Evolutionary conservation across 768 basidiomycete species (phyloP).

Genomic region (Mycena leptocephala): DNA sequence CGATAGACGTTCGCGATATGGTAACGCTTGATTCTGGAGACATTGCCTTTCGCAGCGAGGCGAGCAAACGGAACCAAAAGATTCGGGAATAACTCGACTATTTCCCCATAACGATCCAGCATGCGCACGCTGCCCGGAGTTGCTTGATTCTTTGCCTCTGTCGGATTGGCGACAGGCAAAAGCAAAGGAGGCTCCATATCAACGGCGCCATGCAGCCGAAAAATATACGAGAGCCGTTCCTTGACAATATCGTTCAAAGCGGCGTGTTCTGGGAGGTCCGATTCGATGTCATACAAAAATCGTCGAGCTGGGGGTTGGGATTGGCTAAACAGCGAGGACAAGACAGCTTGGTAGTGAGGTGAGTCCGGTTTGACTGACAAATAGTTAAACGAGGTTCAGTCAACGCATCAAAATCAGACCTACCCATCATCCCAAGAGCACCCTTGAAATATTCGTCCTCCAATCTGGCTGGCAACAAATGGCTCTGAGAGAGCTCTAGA

Average conservation of each 20-base stretch:
- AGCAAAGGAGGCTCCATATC: slow-evolving; percentile 91
- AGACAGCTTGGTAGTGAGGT: slow-evolving; percentile 83
- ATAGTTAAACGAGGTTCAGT: background rate
- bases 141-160: slow-evolving; percentile 78
- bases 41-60: slow-evolving; percentile 78
- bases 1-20: slow-evolving; percentile 83
- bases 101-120: slow-evolving; percentile 88
- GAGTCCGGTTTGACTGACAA: slow-evolving; percentile 83
- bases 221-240: slow-evolving; percentile 83
- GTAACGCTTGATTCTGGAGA: slow-evolving; percentile 86
- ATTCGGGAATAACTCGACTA: slow-evolving; percentile 82
- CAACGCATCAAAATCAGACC: slow-evolving; percentile 36
- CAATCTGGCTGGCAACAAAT: slow-evolving; percentile 80
- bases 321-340: slow-evolving; percentile 86
- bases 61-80: slow-evolving; percentile 86
- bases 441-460: slow-evolving; percentile 92
- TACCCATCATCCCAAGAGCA: slow-evolving; percentile 83
- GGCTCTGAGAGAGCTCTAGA: slow-evolving; percentile 86
- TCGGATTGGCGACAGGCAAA: slow-evolving; percentile 76
- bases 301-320: slow-evolving; percentile 75
- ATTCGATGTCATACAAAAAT: slow-evolving; percentile 83
- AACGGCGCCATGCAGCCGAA: slow-evolving; percentile 92
- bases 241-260: slow-evolving; percentile 83
- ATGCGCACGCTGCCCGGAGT: too few species aligned
- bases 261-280: slow-evolving; percentile 78